Evolutionary conservation across 345 rosid genomes (phyloP), one percentile per base, ranked within the genome.

Genomic region (Limnanthes douglasii): DNA sequence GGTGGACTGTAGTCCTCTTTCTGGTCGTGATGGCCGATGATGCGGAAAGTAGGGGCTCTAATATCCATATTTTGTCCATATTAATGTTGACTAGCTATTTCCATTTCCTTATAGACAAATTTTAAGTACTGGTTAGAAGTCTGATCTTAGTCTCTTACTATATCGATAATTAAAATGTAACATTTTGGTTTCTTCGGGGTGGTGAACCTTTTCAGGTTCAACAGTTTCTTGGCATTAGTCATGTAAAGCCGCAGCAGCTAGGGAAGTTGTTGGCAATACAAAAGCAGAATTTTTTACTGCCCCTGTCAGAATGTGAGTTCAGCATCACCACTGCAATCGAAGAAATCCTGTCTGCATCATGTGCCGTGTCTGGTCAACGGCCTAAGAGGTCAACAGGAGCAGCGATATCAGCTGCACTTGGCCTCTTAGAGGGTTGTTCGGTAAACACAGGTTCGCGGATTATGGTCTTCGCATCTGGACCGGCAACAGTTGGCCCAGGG

Each of bases 391-490:
- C 84, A 51, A 84, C 95, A 2, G 98, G 94, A 50, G 63, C 66
- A 5, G 95, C 98, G 5, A 76, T 77, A 47, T 66, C 92, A 31
- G 61, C 59, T 48, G 95, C 95, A 8, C 37, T 74, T 19, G 94
- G 84, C 51, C 79, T 84, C 31, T 59, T 88, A 8, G 90, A 88
- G 43, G 92, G 79, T 17, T 79, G 75, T 53, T 68, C 18, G 6
- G 48, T 64, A 40, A 73, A 62, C 58, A 58, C 68, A 1, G 94
- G 96, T 5, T 52, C 96, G 26, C 68, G 96, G 57, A 68, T 84
- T 31, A 72, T 88, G 86, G 90, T 79, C 41, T 88, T 88, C 55
- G 72, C 93, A 15, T 79, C 98, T 15, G 98, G 98, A 20, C 96
- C 98, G 6, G 78, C 94, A 14, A 90, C 96, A 28, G 38, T 73